These are phyloP conservation scores for Diplogelasinospora grovesii DNA, from an alignment of 495 filamentous ascomycete genomes.

Conservation along the genomic window DNA sequence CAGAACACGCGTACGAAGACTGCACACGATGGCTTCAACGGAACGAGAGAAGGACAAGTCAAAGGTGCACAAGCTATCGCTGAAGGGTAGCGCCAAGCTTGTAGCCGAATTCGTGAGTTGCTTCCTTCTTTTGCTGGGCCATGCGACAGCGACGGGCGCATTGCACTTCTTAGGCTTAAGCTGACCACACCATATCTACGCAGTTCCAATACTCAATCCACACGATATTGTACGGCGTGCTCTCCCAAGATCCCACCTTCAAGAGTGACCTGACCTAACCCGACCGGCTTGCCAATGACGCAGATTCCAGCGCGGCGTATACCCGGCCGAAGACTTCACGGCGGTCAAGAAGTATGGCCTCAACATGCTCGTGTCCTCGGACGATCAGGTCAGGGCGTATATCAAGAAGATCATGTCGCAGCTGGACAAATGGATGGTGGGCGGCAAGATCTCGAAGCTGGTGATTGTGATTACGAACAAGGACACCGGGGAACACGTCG, in stretches of 20 bases:
- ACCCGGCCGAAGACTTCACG: constrained; percentile 96
- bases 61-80: constrained; percentile 86
- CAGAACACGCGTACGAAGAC: no score
- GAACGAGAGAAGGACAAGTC: constrained; percentile 65
- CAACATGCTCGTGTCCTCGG: constrained; percentile 93
- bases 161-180: neutral
- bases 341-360: constrained; percentile 99
- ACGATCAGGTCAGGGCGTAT: constrained; percentile 97
- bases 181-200: constrained; percentile 1
- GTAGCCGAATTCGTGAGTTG: constrained; percentile 85
- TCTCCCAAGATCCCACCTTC: constrained; percentile 4
- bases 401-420: constrained; percentile 98
- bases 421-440: constrained; percentile 91
- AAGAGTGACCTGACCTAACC: neutral
- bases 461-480: constrained; percentile 94
- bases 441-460: constrained; percentile 92
- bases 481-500: constrained; percentile 91
- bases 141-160: neutral
- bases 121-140: neutral
- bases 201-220: constrained; percentile 97
- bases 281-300: neutral
- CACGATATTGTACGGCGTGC: constrained; percentile 64
- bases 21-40: constrained; percentile 15
- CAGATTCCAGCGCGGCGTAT: constrained; percentile 92
- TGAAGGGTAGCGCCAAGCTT: constrained; percentile 89